A percentile compares a stretch with the other conserved stretches of the same genome.
These are phyloP conservation scores for Alternaria tenuissima DNA, from an alignment of 2,329 filamentous ascomycete species.

Conservation along the genomic window DNA sequence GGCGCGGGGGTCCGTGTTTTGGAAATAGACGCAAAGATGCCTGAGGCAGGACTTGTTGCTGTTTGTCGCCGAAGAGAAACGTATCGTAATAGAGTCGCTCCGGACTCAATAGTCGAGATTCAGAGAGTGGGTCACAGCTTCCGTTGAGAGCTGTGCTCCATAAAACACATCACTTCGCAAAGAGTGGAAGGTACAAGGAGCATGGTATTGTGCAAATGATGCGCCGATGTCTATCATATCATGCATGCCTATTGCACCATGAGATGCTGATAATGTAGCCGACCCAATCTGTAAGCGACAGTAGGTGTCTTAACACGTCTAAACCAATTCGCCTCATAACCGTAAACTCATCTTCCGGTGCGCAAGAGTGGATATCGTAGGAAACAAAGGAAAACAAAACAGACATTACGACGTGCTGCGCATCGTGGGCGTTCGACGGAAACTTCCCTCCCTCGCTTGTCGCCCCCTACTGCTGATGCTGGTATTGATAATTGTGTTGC, in stretches of 20 bases:
- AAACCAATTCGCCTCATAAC: slow-evolving; percentile 6
- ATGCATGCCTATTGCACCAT: slow-evolving; percentile 3
- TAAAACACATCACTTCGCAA: background rate
- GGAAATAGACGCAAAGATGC: background rate
- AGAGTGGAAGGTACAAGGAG: background rate
- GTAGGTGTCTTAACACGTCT: slow-evolving; percentile 5
- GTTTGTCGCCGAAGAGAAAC: background rate
- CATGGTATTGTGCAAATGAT: background rate
- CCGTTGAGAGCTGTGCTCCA: background rate
- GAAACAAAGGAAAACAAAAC: slow-evolving; percentile 4
- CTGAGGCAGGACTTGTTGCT: background rate
- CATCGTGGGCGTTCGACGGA: background rate
- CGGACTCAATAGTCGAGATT: background rate
- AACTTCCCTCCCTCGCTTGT: background rate
- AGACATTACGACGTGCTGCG: background rate
- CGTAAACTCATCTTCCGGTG: slow-evolving; percentile 5
- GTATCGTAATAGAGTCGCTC: background rate
- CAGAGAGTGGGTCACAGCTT: background rate
- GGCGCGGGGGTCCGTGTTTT: background rate
- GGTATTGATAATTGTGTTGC: slow-evolving; percentile 46
- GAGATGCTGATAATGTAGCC: slow-evolving; percentile 9
- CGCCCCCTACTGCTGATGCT: slow-evolving; percentile 27
- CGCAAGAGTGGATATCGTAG: slow-evolving; percentile 19
- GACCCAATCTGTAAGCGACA: background rate
- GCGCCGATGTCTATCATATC: slow-evolving; percentile 3